Conservation (phyloP, 441 rosid species). For the Brassica hybrid region DNA sequence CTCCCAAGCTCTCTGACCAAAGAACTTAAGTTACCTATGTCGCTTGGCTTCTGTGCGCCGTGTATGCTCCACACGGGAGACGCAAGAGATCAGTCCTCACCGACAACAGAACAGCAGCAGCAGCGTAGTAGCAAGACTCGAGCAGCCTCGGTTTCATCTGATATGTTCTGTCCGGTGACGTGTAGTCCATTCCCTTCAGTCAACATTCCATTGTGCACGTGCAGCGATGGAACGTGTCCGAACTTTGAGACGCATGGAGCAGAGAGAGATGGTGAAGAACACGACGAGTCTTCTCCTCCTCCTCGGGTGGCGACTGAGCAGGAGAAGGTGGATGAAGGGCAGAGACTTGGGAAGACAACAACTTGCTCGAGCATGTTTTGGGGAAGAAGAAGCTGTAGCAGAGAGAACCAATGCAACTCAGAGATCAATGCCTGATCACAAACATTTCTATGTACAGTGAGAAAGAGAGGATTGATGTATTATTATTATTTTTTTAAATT, state of each 20-base stretch:
- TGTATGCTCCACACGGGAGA: conserved; percentile 87
- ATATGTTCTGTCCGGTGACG: conserved; percentile 84
- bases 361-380: conserved; percentile 92
- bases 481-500: neutral
- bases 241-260: conserved; percentile 62
- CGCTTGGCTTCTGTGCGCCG: conserved; percentile 87
- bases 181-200: conserved; percentile 96
- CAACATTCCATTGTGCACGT: conserved; percentile 83
- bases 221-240: conserved; percentile 85
- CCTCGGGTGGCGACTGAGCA: conserved; percentile 52
- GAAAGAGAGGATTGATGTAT: conserved; percentile 4
- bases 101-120: conserved; percentile 51
- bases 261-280: conserved; percentile 53
- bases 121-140: conserved; percentile 56
- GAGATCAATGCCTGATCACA: conserved; percentile 78
- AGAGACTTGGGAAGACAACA: conserved; percentile 79
- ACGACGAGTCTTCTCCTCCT: conserved; percentile 56
- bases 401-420: conserved; percentile 96
- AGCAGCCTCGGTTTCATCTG: conserved; percentile 80
- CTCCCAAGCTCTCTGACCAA: conserved; percentile 69
- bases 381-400: conserved; percentile 97
- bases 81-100: conserved; percentile 59
- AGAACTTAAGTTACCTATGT: conserved; percentile 67
- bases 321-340: conserved; percentile 77
- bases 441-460: conserved; percentile 32